These are phyloP conservation scores for Phellopilus nigrolimitatus DNA, from an alignment of 1,284 basidiomycete species.

Conservation along the genomic window DNA sequence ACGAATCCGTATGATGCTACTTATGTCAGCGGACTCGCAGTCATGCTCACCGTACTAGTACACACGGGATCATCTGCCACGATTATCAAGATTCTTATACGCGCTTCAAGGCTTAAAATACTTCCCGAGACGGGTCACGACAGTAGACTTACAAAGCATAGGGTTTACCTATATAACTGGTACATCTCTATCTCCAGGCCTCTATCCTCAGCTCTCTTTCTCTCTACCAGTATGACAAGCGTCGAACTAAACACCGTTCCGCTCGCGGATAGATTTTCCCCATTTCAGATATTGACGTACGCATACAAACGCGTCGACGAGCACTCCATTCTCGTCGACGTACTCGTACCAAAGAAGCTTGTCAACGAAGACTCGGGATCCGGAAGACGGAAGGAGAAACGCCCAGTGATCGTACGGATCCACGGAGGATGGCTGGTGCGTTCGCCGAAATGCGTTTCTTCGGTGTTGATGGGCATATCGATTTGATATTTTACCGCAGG, in stretches of 20 bases:
- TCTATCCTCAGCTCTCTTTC: background rate
- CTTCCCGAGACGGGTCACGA: too few relatives aligned
- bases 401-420: conserved; percentile 12
- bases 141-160: background rate
- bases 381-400: conserved; percentile 3
- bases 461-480: too few relatives aligned
- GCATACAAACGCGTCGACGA: conserved; percentile 13
- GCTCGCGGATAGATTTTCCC: background rate
- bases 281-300: conserved; percentile 9
- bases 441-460: background rate
- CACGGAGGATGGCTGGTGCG: conserved; percentile 17
- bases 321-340: conserved; percentile 9
- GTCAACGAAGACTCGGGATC: background rate
- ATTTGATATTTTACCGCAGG: too few relatives aligned
- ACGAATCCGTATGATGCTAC: too few relatives aligned
- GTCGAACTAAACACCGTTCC: background rate
- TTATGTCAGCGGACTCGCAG: too few relatives aligned
- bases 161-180: background rate
- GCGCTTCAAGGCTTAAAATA: too few relatives aligned
- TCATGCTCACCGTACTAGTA: too few relatives aligned
- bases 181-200: too few relatives aligned
- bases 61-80: too few relatives aligned
- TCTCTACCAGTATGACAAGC: background rate
- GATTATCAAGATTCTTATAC: too few relatives aligned
- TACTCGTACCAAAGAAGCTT: conserved; percentile 9